Conservation (phyloP, 2,329 filamentous ascomycete genomes). For the Cytospora piceae region DNA sequence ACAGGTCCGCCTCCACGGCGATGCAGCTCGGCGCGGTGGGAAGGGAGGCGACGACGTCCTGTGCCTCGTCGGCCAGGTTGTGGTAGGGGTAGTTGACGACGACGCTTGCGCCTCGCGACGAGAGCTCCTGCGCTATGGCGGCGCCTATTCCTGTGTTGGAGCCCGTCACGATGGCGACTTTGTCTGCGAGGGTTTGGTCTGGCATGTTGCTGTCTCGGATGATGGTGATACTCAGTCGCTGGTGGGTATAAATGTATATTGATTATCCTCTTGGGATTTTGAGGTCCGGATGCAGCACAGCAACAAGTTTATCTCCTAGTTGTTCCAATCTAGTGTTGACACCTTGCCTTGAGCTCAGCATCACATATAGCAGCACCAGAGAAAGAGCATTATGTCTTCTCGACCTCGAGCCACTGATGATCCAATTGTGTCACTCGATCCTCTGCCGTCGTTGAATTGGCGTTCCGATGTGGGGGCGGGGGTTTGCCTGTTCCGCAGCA, state of each 20-base stretch:
- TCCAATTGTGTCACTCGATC: neutral
- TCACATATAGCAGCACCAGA: no score
- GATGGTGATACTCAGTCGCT: neutral
- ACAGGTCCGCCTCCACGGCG: constrained; percentile 48
- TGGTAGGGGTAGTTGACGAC: constrained; percentile 54
- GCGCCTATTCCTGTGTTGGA: constrained; percentile 50
- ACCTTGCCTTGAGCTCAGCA: no score
- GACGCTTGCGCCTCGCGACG: constrained; percentile 49
- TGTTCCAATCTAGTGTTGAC: no score
- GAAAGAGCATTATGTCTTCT: no score
- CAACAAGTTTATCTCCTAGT: neutral
- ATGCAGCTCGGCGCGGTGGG: constrained; percentile 37
- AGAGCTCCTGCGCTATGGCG: constrained; percentile 48
- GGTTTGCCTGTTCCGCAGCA: neutral
- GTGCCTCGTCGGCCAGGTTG: constrained; percentile 36
- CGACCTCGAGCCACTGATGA: neutral
- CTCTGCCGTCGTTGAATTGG: neutral
- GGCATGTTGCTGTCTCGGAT: constrained; percentile 8
- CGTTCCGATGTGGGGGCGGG: constrained; percentile 17
- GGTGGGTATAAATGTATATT: neutral
- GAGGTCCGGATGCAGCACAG: neutral
- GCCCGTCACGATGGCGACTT: constrained; percentile 57
- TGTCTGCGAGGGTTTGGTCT: constrained; percentile 37
- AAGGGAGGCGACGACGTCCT: constrained; percentile 37
- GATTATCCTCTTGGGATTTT: no score